phyloP scores from a whole-genome alignment of 306 rosid species.

The Begonia masoniana region DNA sequence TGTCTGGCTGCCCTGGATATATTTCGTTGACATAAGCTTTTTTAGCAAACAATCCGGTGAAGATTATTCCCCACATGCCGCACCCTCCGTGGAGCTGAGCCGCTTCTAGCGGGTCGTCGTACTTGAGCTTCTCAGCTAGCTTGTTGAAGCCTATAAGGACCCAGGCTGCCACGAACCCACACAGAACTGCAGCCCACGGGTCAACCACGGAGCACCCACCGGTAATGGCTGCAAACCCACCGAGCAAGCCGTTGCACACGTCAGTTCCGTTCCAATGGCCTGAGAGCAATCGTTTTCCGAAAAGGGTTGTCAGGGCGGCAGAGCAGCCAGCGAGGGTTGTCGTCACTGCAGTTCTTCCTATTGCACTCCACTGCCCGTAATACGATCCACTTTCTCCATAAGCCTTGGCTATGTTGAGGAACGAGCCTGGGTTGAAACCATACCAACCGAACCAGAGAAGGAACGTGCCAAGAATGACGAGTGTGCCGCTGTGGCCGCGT shows the following conservation, averaged over 20 bases:
- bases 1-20: not conserved
- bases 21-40: not conserved
- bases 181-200: not conserved
- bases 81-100: slow-evolving; percentile 1
- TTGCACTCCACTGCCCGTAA: not conserved
- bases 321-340: not conserved
- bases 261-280: not conserved
- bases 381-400: not conserved
- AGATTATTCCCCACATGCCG: not conserved
- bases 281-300: not conserved
- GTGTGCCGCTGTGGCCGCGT: not conserved
- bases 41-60: not conserved
- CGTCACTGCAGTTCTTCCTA: not conserved
- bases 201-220: not conserved
- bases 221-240: not conserved
- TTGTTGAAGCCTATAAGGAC: not conserved
- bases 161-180: slow-evolving; percentile 1
- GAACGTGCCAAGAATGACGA: not conserved
- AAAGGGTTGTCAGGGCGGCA: not conserved
- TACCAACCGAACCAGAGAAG: not conserved
- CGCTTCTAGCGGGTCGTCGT: not conserved
- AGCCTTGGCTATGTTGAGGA: not conserved
- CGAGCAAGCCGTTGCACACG: not conserved
- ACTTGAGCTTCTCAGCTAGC: not conserved
- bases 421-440: not conserved